Percentiles rank a stretch among this genome's conserved stretches.
These are phyloP conservation scores for Prunus dulcis DNA, from an alignment of 306 rosid genomes.

Conservation along the genomic window DNA sequence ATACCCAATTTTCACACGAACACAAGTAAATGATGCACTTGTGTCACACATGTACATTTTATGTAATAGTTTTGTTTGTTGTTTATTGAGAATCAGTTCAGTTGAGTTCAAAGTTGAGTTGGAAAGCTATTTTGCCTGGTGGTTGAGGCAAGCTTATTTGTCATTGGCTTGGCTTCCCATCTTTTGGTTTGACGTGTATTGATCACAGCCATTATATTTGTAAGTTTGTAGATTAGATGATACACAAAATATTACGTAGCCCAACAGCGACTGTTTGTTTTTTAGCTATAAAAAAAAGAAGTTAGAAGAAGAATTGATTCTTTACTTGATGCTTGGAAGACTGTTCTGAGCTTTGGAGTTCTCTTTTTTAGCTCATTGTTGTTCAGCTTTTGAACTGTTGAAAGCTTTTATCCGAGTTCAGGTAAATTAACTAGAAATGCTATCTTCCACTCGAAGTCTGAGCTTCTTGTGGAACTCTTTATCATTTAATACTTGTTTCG, in stretches of 20 bases:
- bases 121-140: too few relatives aligned
- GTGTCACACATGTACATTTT: not conserved
- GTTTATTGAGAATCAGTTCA: not conserved
- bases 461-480: not conserved
- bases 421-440: slow-evolving; percentile 9
- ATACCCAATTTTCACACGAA: not conserved
- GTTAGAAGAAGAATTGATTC: slow-evolving; percentile 32
- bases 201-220: not conserved
- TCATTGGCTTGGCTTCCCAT: not conserved
- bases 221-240: not conserved
- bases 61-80: too few relatives aligned
- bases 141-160: too few relatives aligned
- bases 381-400: not conserved
- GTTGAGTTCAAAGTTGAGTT: not conserved
- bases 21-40: not conserved
- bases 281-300: not conserved
- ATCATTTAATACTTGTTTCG: not conserved
- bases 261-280: too few relatives aligned
- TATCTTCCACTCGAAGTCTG: not conserved
- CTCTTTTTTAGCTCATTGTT: not conserved
- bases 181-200: slow-evolving; percentile 3
- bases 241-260: not conserved
- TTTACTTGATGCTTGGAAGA: slow-evolving; percentile 35
- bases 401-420: not conserved
- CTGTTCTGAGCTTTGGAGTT: not conserved